Percentiles rank a stretch among this genome's conserved stretches.
Evolutionary conservation across 2,329 filamentous ascomycete species (phyloP).

Genomic region (Gliomastix tumulicola): DNA sequence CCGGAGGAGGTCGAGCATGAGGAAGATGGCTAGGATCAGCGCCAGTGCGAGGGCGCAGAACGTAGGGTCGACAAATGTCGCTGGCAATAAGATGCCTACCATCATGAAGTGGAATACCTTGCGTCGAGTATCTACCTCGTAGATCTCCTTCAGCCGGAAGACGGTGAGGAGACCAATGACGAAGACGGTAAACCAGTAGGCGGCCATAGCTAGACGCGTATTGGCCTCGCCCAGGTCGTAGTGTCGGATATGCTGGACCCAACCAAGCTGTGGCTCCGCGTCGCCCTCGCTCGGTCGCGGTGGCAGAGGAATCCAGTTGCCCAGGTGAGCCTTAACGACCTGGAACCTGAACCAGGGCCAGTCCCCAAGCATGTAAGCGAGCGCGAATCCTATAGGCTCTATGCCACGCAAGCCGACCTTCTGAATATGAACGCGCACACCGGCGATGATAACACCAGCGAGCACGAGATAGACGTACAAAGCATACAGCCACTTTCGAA

Average conservation of each 20-base stretch:
- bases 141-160: conserved; percentile 64
- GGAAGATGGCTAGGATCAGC: conserved; percentile 74
- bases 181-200: conserved; percentile 68
- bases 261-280: conserved; percentile 39
- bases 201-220: conserved; percentile 68
- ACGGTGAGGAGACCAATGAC: conserved; percentile 66
- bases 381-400: conserved; percentile 88
- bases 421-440: conserved; percentile 64
- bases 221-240: conserved; percentile 67
- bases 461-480: conserved; percentile 68
- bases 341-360: conserved; percentile 64
- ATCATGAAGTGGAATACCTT: conserved; percentile 99
- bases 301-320: conserved; percentile 71
- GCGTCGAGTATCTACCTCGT: conserved; percentile 89
- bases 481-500: conserved; percentile 81
- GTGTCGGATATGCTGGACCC: conserved; percentile 60
- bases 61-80: conserved; percentile 78
- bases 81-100: conserved; percentile 89
- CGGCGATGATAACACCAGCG: conserved; percentile 57
- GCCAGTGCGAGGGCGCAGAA: conserved; percentile 76
- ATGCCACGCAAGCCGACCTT: conserved; percentile 58
- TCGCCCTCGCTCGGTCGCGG: conserved; percentile 20
- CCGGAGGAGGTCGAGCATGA: conserved; percentile 81
- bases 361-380: conserved; percentile 84
- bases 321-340: conserved; percentile 60